Evolutionary conservation across 495 filamentous ascomycete genomes (phyloP).

Genomic region (Usnea hakonensis): DNA sequence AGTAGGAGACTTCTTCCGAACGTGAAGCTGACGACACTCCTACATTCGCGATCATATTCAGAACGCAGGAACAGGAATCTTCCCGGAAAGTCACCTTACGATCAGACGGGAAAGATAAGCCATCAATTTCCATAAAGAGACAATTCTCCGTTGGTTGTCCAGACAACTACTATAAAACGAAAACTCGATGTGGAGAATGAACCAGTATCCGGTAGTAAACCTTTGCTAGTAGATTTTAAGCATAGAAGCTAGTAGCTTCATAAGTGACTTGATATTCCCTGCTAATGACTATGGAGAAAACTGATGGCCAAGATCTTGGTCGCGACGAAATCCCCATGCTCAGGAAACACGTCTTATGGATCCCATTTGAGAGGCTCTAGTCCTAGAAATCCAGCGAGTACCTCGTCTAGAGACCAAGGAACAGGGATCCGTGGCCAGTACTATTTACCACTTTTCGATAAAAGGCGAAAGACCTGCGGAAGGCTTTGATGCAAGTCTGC

Average conservation of each 20-base stretch:
- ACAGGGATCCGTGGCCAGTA: slow-evolving; percentile 2
- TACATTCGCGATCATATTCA: neutral
- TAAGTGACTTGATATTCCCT: neutral
- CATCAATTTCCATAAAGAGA: neutral
- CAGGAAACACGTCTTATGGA: neutral
- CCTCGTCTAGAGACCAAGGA: slow-evolving; percentile 4
- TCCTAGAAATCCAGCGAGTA: neutral
- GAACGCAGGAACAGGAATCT: neutral
- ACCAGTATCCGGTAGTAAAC: neutral
- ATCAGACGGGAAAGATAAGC: neutral
- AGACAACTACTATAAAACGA: neutral
- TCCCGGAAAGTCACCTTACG: neutral
- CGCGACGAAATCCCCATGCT: neutral
- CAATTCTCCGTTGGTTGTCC: neutral
- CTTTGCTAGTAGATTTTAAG: neutral
- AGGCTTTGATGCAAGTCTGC: neutral
- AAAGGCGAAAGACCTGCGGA: neutral
- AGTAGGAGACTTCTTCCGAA: neutral
- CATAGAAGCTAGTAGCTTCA: neutral
- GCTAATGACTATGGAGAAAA: neutral
- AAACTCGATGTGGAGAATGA: neutral
- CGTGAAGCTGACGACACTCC: neutral
- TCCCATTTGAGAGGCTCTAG: neutral
- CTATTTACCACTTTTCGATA: neutral
- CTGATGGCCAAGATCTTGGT: neutral